Evolutionary conservation across 2,329 filamentous ascomycete species (phyloP).

Genomic region (Xylaria sp.): DNA sequence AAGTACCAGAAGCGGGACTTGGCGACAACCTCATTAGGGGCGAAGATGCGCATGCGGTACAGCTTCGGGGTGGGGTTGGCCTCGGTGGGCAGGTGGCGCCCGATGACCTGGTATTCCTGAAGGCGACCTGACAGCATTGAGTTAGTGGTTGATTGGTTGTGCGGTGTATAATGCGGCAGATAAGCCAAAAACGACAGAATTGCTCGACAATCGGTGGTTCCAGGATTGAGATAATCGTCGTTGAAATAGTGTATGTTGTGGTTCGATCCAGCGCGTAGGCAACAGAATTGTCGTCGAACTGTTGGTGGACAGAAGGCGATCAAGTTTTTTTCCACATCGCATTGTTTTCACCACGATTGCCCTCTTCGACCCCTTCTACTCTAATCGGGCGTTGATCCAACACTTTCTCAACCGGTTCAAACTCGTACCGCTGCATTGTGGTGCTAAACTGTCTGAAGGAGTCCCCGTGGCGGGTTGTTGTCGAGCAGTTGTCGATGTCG

Average conservation of each 20-base stretch:
- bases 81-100: constrained; percentile 98
- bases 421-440: neutral
- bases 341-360: neutral
- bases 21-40: constrained; percentile 95
- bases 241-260: neutral
- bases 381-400: neutral
- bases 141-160: constrained; percentile 41
- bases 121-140: constrained; percentile 79
- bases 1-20: constrained; percentile 99
- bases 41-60: constrained; percentile 99
- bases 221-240: neutral
- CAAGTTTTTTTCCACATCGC: neutral
- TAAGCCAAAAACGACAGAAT: neutral
- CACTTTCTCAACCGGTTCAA: neutral
- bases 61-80: constrained; percentile 96
- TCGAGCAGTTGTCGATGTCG: constrained; percentile 9
- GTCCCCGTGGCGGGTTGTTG: neutral
- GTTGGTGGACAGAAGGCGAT: neutral
- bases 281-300: neutral
- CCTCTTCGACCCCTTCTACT: neutral
- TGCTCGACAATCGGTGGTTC: neutral
- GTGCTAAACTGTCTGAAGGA: neutral
- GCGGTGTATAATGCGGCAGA: neutral
- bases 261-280: neutral
- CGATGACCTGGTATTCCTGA: constrained; percentile 99